Base-by-base conservation (phyloP, 2,329 filamentous ascomycete genomes). In the Pseudogymnoascus sp. region DNA sequence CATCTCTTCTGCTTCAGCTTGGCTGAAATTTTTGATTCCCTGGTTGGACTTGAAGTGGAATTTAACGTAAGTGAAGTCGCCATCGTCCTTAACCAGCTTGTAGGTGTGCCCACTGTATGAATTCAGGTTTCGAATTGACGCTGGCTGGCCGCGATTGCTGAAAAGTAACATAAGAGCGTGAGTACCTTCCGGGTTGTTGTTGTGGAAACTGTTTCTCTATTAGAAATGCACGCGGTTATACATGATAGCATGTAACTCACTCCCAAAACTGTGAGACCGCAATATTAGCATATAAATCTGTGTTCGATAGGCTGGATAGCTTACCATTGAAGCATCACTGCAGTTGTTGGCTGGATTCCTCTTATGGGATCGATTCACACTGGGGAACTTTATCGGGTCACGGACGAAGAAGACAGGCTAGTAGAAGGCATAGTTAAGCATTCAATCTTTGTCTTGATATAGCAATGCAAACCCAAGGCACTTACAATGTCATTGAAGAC, bases 151-250 rank as follows among this genome's bases (percentile, higher is more conserved):
- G 1, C 78, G 74, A 34, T 80, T 71, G 30, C 77, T 74, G 63
- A 84, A 82, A 1, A 83, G 69, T 22, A 76, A 74, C 77, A 83
- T 79, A 54, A 82, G 65, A 9, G 74, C 74, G 66, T 84, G 81
- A 0, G 78, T 75, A 2, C 75, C 74, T 68, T 81, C 78, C 16
- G 74, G 77, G 59, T 80, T 80, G 57, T 74, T 71, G 59, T 69
- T 71, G 41, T 74, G 72, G 64, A 73, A 74, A 60, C 65, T 64
- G 47, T 25, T 25, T 25, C 4, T 25, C 22, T 4, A 4, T 25
- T 25, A 25, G 22, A 4, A 25, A 25, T 25, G 22, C 22, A 25
- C 22, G 4, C 3, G 22, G 22, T 25, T 25, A 25, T 1, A 25
- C 3, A 25, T 5, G 1, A 25, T 3, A 25, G 22, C 5, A 25